phyloP scores from a whole-genome alignment of 805 yeast genomes.

The Sugiyamaella lignohabitans region DNA sequence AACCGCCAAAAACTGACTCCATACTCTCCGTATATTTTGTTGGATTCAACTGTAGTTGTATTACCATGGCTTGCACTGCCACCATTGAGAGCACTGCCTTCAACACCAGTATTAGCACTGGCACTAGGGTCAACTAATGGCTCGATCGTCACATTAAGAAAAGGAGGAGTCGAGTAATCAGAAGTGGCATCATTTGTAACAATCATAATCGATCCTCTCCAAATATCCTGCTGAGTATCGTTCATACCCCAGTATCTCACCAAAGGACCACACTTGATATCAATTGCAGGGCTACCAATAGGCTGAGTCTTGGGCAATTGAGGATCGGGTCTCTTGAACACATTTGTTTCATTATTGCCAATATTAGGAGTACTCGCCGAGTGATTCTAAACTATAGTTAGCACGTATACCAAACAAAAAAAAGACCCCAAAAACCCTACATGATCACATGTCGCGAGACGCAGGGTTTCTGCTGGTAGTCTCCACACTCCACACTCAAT shows the following conservation, averaged over 20 bases:
- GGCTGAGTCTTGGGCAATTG: conserved; percentile 6
- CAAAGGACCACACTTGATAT: conserved; percentile 56
- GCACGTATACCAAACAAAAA: no score
- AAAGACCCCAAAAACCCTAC: no score
- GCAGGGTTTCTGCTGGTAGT: no score
- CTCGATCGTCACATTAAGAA: conserved; percentile 22
- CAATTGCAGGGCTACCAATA: conserved; percentile 20
- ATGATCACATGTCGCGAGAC: no score
- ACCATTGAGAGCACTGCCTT: not conserved
- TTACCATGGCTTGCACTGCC: not conserved
- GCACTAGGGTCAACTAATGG: not conserved
- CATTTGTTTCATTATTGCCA: no score
- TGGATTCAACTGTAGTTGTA: not conserved
- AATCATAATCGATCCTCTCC: conserved; percentile 63
- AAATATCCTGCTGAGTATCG: conserved; percentile 44
- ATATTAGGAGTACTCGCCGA: not conserved
- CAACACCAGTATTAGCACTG: not conserved
- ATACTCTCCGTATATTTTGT: conserved; percentile 31
- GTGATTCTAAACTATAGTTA: not conserved
- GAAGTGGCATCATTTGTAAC: conserved; percentile 44
- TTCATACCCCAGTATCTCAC: conserved; percentile 59
- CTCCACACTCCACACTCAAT: no score
- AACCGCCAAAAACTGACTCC: conserved; percentile 63
- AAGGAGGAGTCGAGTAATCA: conserved; percentile 25
- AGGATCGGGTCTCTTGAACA: conserved; percentile 1